A percentile compares a stretch with the other conserved stretches of the same genome.
phyloP scores from a whole-genome alignment of 208 protist species.

The Trypanosoma vivax region DNA sequence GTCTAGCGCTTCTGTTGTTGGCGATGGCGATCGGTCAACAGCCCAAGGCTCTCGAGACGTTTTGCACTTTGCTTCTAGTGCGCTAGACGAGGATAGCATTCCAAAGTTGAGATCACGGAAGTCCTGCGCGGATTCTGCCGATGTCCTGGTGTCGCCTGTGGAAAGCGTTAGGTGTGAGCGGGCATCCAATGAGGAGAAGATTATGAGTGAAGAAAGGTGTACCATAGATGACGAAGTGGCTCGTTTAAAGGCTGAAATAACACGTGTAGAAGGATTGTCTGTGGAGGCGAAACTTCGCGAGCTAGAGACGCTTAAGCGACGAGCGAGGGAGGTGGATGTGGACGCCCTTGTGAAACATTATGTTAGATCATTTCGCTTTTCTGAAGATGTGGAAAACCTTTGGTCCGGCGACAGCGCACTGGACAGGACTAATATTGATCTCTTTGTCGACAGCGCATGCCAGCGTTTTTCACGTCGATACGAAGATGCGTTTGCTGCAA shows the following conservation, averaged over 20 bases:
- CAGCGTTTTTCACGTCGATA: constrained; percentile 50
- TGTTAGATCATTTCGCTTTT: constrained; percentile 42
- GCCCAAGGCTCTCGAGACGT: constrained; percentile 5
- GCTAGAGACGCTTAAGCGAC: constrained; percentile 48
- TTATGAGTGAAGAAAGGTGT: not conserved
- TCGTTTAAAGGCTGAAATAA: constrained; percentile 25
- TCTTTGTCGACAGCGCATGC: constrained; percentile 40
- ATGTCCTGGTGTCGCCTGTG: not conserved
- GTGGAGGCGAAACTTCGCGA: constrained; percentile 46
- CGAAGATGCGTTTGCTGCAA: constrained; percentile 34
- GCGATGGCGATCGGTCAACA: too few relatives aligned
- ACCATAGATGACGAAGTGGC: constrained; percentile 43
- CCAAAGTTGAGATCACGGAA: not conserved
- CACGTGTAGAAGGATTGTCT: constrained; percentile 33
- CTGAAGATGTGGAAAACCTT: constrained; percentile 37
- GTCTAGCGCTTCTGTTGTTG: too few relatives aligned
- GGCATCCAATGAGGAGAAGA: not conserved
- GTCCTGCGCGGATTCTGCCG: not conserved
- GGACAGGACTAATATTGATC: constrained; percentile 39
- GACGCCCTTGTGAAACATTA: constrained; percentile 19
- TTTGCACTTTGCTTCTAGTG: constrained; percentile 23
- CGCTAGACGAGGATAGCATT: constrained; percentile 10
- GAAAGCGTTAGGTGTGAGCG: not conserved
- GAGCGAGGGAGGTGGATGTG: constrained; percentile 31
- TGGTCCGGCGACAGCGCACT: constrained; percentile 32